A percentile compares a stretch with the other conserved stretches of the same genome.
phyloP scores from a whole-genome alignment of 73 alveolate genomes.

The Paramecium octaurelia region DNA sequence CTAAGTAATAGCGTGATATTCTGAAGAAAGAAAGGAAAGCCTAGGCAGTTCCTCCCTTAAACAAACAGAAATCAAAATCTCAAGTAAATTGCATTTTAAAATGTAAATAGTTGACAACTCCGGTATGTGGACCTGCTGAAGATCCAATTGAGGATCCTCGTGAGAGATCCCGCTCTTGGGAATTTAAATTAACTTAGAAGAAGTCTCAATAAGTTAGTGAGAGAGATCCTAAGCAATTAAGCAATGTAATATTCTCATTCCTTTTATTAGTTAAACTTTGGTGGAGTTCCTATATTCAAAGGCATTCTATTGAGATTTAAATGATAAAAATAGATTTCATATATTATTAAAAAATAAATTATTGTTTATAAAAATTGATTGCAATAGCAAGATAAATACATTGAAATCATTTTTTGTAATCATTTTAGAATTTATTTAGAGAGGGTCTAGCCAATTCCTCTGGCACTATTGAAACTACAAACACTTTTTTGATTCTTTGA shows the following conservation, averaged over 20 bases:
- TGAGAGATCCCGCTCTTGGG: conserved; percentile 14
- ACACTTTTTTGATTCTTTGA: neutral
- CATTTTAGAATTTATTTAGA: neutral
- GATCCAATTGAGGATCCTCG: neutral
- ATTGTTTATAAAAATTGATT: neutral
- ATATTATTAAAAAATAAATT: neutral
- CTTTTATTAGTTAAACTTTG: neutral
- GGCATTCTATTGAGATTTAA: neutral
- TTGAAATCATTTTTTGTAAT: neutral
- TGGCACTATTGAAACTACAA: neutral
- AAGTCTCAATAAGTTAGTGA: neutral
- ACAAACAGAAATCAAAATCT: neutral
- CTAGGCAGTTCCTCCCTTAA: neutral
- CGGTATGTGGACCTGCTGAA: neutral
- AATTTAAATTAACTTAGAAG: neutral
- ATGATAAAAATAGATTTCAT: neutral
- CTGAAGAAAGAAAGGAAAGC: neutral
- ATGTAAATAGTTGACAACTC: neutral
- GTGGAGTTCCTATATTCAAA: conserved; percentile 15
- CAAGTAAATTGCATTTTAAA: neutral
- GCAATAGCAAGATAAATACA: neutral
- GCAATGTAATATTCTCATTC: neutral
- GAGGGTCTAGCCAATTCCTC: neutral
- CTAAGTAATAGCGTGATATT: neutral
- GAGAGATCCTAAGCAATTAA: neutral